phyloP scores from a whole-genome alignment of 345 rosid species.

The Punica granatum region DNA sequence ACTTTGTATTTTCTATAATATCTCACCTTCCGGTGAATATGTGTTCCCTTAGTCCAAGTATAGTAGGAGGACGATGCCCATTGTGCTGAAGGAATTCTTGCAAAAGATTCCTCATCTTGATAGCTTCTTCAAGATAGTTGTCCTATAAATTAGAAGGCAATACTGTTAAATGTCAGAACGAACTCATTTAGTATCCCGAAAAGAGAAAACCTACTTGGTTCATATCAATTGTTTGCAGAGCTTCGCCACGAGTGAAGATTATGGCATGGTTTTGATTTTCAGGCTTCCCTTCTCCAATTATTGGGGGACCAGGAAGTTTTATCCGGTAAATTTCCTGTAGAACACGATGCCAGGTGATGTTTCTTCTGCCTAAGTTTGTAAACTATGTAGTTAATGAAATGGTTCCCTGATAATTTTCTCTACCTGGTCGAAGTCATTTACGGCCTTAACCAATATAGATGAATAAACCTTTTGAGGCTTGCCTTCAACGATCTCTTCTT shows the following conservation, averaged over 20 bases:
- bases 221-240: slow-evolving; percentile 95
- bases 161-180: slow-evolving; percentile 14
- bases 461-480: slow-evolving; percentile 53
- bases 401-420: not conserved
- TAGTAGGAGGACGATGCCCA: slow-evolving; percentile 72
- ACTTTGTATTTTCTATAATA: too few relatives aligned
- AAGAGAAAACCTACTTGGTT: slow-evolving; percentile 60
- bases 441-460: slow-evolving; percentile 81
- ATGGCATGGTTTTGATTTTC: slow-evolving; percentile 96
- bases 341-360: not conserved
- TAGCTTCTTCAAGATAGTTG: slow-evolving; percentile 86
- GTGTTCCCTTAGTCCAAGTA: slow-evolving; percentile 90
- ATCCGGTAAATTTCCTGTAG: slow-evolving; percentile 76
- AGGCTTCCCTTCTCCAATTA: slow-evolving; percentile 96
- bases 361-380: not conserved
- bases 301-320: slow-evolving; percentile 92
- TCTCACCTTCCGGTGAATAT: slow-evolving; percentile 92
- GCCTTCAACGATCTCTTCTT: slow-evolving; percentile 52
- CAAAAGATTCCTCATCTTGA: slow-evolving; percentile 93
- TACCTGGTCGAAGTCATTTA: slow-evolving; percentile 77
- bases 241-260: slow-evolving; percentile 92
- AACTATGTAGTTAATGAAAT: not conserved
- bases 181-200: slow-evolving; percentile 7
- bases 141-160: slow-evolving; percentile 42
- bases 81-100: slow-evolving; percentile 74